Base-by-base conservation (phyloP, 768 basidiomycete species). In the Tylopilus plumbeoviolaceoides region DNA sequence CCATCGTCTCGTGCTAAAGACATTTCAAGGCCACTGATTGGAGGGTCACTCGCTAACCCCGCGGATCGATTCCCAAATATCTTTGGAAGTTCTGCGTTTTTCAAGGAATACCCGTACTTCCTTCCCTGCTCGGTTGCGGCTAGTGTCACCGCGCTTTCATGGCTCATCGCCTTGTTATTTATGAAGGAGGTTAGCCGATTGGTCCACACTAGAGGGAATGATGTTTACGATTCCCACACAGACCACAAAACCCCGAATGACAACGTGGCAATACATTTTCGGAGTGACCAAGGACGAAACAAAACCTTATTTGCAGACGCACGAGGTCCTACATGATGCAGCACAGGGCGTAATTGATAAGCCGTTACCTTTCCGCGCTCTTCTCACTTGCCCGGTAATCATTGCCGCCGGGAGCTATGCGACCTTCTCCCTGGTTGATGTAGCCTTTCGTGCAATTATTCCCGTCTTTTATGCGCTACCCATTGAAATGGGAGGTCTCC, bases 51-150 rank as follows among this genome's bases (percentile, higher is more conserved):
- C 25, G 80, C 84, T 11, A 78, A 70, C 31, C 89, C 88, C 1
- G 75, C 77, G 45, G 84, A 89, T 41, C 79, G 79, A 21, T 89
- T 87, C 63, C 86, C 87, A 1, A 57, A 56, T 3, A 50, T 76
- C 2, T 90, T 90, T 55, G 84, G 83, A 43, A 54, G 70, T 35
- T 74, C 72, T 5, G 56, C 59, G 15, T 88, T 91, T 59, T 78
- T 84, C 75, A 76, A 73, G 57, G 63, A 75, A 47, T 85, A 84
- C 65, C 87, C 89, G 0, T 90, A 91, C 67, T 86, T 88, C 64
- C 73, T 89, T 15, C 80, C 87, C 0, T 88, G 87, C 58, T 75
- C 82, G 12, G 77, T 86, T 15, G 73, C 83, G 5, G 84, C 83
- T 1, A 78, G 76, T 1, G 76, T 83, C 58, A 73, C 82, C 1